Evolutionary conservation across 2,329 filamentous ascomycete genomes (phyloP).

Genomic region (Gnomoniopsis sp.): DNA sequence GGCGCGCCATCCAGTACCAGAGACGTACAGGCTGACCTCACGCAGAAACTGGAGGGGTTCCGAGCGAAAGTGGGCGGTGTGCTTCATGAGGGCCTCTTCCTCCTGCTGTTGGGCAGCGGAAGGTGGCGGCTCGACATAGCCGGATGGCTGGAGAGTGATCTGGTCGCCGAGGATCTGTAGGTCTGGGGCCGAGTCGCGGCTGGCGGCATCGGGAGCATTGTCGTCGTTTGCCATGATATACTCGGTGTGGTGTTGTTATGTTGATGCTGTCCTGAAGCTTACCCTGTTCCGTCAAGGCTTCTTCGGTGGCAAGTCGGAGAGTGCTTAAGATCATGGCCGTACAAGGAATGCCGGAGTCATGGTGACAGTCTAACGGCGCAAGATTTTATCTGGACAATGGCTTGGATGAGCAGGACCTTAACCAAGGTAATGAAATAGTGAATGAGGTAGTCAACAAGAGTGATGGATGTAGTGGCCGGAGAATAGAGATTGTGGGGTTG

Average conservation of each 20-base stretch:
- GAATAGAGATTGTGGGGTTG: too few species aligned
- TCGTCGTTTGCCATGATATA: conserved; percentile 33
- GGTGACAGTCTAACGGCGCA: neutral
- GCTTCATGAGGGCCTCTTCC: conserved; percentile 71
- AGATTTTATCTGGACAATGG: too few species aligned
- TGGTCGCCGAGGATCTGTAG: conserved; percentile 72
- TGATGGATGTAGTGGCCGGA: neutral
- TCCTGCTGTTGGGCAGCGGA: conserved; percentile 35
- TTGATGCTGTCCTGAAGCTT: neutral
- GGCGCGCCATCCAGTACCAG: conserved; percentile 89
- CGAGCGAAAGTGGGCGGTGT: conserved; percentile 82
- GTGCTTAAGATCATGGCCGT: neutral
- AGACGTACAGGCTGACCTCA: conserved; percentile 90
- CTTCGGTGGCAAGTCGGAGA: too few species aligned
- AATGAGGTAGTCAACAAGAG: neutral
- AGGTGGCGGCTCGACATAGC: conserved; percentile 53
- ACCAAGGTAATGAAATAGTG: neutral
- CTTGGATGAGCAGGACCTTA: too few species aligned
- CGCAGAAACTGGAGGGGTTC: conserved; percentile 76
- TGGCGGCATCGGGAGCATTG: conserved; percentile 28
- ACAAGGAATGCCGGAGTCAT: neutral
- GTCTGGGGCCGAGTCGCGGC: conserved; percentile 62
- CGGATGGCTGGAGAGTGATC: conserved; percentile 71
- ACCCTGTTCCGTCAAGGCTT: too few species aligned
- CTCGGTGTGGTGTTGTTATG: neutral